Percentiles rank a stretch among this genome's conserved stretches.
phyloP scores from a whole-genome alignment of 305 asterid genomes.

The Fraxinus xanthoxyloides region DNA sequence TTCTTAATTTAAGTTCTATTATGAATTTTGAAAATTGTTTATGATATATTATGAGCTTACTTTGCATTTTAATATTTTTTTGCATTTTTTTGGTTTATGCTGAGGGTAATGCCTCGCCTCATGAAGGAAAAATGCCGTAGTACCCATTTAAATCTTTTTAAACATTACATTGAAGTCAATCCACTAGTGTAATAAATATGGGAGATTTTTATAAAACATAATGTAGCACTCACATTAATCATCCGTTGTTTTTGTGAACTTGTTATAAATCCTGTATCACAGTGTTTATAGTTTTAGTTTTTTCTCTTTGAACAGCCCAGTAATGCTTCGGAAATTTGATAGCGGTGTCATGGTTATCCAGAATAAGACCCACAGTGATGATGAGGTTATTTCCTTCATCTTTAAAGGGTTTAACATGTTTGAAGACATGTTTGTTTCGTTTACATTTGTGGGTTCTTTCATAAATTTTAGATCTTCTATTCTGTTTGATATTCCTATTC shows the following conservation, averaged over 20 bases:
- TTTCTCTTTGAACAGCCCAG: conserved; percentile 47
- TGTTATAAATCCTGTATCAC: neutral
- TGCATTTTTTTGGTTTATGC: neutral
- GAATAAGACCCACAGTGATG: conserved; percentile 82
- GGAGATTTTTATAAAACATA: conserved; percentile 9
- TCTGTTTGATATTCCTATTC: neutral
- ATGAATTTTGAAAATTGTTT: neutral
- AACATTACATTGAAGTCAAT: neutral
- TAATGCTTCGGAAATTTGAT: conserved; percentile 92
- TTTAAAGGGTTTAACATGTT: conserved; percentile 7
- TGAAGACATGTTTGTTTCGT: neutral
- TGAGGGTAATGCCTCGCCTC: neutral
- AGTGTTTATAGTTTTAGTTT: conserved; percentile 14
- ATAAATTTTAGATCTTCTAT: neutral
- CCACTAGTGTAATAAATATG: conserved; percentile 3
- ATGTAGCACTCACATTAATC: neutral
- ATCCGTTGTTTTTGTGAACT: conserved; percentile 20
- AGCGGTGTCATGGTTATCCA: conserved; percentile 97
- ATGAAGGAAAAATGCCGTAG: neutral
- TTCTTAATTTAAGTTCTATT: neutral
- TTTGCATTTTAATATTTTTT: neutral
- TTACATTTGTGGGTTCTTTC: neutral
- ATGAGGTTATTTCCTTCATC: conserved; percentile 55
- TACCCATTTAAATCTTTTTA: neutral
- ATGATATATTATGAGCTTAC: neutral